A percentile compares a stretch with the other conserved stretches of the same genome.
phyloP scores from a whole-genome alignment of 257 asterid species.

The Penstemon newberryi region DNA sequence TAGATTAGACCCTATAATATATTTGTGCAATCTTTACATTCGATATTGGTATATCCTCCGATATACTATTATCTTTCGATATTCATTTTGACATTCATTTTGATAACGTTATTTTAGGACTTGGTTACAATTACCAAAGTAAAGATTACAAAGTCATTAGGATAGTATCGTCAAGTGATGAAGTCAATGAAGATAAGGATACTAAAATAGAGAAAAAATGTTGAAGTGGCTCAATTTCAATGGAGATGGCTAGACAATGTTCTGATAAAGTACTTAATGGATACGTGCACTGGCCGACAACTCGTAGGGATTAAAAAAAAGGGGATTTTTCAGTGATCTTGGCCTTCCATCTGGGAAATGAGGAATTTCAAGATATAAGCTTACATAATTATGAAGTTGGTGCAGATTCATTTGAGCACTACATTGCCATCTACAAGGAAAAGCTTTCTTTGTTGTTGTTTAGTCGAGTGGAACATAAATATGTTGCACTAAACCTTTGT shows the following conservation, averaged over 20 bases:
- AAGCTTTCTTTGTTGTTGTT: neutral
- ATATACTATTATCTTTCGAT: too few species aligned
- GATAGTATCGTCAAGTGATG: too few species aligned
- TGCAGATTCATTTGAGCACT: neutral
- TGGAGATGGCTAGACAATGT: neutral
- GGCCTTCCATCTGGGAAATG: neutral
- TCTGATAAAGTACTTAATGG: neutral
- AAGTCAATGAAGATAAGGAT: too few species aligned
- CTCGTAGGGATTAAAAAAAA: too few species aligned
- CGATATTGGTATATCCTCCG: neutral
- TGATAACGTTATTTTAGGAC: too few species aligned
- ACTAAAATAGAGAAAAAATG: slow-evolving; percentile 13
- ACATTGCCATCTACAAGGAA: neutral
- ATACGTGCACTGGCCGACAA: too few species aligned
- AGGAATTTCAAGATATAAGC: slow-evolving; percentile 6
- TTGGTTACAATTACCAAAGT: too few species aligned
- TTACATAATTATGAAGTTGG: neutral
- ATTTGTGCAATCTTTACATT: slow-evolving; percentile 26
- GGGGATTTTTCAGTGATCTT: too few species aligned
- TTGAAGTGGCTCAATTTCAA: slow-evolving; percentile 1
- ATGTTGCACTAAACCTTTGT: neutral
- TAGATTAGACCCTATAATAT: neutral
- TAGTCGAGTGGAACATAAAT: neutral
- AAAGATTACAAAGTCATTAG: too few species aligned
- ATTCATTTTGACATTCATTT: too few species aligned